Evolutionary conservation across 768 basidiomycete species (phyloP).

Genomic region (Tricholoma saponaceum): DNA sequence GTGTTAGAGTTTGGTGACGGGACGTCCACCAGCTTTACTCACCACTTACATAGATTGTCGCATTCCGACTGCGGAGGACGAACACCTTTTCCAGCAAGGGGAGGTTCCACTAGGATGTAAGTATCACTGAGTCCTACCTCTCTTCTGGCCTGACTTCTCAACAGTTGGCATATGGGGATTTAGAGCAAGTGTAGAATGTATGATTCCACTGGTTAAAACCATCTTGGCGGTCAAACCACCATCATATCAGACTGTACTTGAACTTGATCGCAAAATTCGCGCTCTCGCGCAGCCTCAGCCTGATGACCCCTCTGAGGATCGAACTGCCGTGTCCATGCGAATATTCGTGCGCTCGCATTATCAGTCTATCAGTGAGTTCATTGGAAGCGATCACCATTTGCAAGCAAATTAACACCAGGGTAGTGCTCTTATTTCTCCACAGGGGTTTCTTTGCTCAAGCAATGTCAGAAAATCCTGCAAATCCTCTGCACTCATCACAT

Average conservation of each 20-base stretch:
- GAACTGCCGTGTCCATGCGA: slow-evolving; percentile 38
- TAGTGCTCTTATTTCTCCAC: slow-evolving; percentile 54
- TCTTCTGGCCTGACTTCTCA: slow-evolving; percentile 3
- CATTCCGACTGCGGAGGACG: slow-evolving; percentile 43
- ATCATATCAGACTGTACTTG: slow-evolving; percentile 41
- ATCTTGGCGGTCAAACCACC: slow-evolving; percentile 40
- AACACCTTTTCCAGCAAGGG: slow-evolving; percentile 35
- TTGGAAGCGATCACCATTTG: not conserved
- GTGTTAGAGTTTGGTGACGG: slow-evolving; percentile 42
- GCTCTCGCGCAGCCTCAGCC: slow-evolving; percentile 25
- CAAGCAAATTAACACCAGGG: slow-evolving; percentile 6
- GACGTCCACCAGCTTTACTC: slow-evolving; percentile 43
- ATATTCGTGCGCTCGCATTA: slow-evolving; percentile 39
- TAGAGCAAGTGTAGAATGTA: slow-evolving; percentile 34
- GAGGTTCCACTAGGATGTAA: slow-evolving; percentile 43
- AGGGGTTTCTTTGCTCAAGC: slow-evolving; percentile 58
- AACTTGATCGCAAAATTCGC: slow-evolving; percentile 47
- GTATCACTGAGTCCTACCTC: slow-evolving; percentile 13
- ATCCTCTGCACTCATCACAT: slow-evolving; percentile 46
- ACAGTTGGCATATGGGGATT: slow-evolving; percentile 49
- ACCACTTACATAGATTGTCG: slow-evolving; percentile 41
- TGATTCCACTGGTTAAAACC: slow-evolving; percentile 39
- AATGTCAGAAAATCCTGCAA: slow-evolving; percentile 40
- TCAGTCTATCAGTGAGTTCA: slow-evolving; percentile 38
- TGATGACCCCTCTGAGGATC: slow-evolving; percentile 20